Evolutionary conservation across 2,329 filamentous ascomycete species (phyloP), one percentile per base, ranked within the genome.

Genomic region (Allantophomopsis cytisporea): DNA sequence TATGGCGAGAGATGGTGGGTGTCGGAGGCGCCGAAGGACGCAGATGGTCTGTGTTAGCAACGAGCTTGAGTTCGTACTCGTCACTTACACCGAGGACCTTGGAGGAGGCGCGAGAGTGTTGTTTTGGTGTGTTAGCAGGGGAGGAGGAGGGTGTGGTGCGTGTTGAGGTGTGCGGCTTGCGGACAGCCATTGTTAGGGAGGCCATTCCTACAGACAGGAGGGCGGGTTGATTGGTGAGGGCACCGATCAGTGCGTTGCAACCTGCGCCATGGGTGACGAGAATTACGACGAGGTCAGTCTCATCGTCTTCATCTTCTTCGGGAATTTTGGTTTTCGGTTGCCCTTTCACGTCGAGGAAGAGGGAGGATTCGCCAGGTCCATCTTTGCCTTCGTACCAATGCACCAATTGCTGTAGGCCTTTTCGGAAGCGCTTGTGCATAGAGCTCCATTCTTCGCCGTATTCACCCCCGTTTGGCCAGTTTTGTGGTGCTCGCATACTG

Each of bases 221-320:
- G 0, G 94, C 87, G 0, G 91, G 89, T 52, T 94, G 83, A 43
- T 89, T 83, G 0, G 88, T 93, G 47, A 98, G 73, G 18, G 87
- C 87, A 11, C 89, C 87, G 45, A 98, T 88, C 35, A 98, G 62
- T 2, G 91, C 91, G 61, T 98, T 98, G 61, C 89, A 94, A 31
- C 91, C 91, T 12, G 91, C 91, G 17, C 89, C 89, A 54, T 98
- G 91, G 0, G 91, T 94, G 16, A 98, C 83, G 7, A 98, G 63
- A 32, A 98, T 69, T 13, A 98, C 65, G 2, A 96, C 79, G 2
- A 87, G 73, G 49, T 94, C 83, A 1, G 75, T 69, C 28, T 77
- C 69, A 16, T 78, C 73, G 12, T 82, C 74, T 1, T 62, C 56
- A 16, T 57, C 54, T 56, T 71, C 64, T 34, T 71, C 64, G 8